Evolutionary conservation across 345 rosid genomes (phyloP).

Genomic region (Kernera saxatilis): DNA sequence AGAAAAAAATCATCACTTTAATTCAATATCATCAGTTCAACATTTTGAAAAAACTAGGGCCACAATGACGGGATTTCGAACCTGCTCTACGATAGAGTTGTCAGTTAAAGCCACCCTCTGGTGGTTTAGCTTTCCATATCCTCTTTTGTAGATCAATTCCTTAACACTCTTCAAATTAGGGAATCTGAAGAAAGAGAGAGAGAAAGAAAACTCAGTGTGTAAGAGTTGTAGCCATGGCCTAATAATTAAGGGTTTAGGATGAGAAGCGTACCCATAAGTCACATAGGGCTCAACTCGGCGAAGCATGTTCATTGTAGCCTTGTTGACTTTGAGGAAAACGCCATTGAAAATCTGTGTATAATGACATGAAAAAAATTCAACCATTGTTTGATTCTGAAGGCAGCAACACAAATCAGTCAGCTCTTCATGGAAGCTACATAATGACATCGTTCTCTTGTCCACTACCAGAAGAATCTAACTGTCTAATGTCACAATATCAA

Average conservation of each 20-base stretch:
- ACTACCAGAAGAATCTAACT: neutral
- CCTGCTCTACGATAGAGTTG: constrained; percentile 76
- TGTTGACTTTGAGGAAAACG: constrained; percentile 86
- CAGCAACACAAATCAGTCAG: too few relatives aligned
- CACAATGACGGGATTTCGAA: neutral
- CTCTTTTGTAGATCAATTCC: constrained; percentile 88
- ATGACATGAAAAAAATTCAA: too few relatives aligned
- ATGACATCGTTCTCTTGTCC: neutral
- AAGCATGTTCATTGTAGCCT: constrained; percentile 88
- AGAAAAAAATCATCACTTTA: neutral
- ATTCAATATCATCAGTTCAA: neutral
- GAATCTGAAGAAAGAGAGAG: constrained; percentile 36
- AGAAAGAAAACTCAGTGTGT: neutral
- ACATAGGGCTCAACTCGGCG: constrained; percentile 94
- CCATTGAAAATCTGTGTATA: constrained; percentile 97
- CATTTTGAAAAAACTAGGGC: neutral
- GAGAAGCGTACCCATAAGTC: constrained; percentile 61
- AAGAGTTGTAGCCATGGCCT: neutral
- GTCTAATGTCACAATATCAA: neutral
- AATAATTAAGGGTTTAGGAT: neutral
- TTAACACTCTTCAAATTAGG: constrained; percentile 89
- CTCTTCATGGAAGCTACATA: neutral
- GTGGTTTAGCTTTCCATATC: constrained; percentile 75
- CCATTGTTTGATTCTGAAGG: neutral
- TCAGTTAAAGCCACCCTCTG: constrained; percentile 79